These are phyloP conservation scores for Linnemannia zychae DNA, from an alignment of 192 early-diverging fungal genomes.

Conservation along the genomic window DNA sequence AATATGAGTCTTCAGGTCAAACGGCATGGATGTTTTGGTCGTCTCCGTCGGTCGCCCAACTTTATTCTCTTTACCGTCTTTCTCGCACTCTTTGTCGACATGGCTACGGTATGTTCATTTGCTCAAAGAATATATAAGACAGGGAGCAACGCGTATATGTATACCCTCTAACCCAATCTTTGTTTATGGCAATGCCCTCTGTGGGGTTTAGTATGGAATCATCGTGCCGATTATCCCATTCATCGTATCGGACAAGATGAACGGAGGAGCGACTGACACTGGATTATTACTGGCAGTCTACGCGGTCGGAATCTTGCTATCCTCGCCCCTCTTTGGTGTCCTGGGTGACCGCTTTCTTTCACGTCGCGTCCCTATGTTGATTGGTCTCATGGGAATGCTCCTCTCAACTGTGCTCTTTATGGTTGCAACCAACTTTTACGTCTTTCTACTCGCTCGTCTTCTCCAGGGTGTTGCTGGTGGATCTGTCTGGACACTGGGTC, in stretches of 20 bases:
- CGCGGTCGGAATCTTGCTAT: conserved; percentile 72
- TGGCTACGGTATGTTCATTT: conserved; percentile 34
- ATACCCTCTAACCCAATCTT: not conserved
- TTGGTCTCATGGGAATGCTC: conserved; percentile 73
- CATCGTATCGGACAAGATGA: conserved; percentile 70
- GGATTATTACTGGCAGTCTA: conserved; percentile 74
- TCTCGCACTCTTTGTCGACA: conserved; percentile 47
- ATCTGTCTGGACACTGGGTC: conserved; percentile 77
- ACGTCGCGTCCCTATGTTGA: conserved; percentile 74
- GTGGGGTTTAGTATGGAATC: conserved; percentile 71
- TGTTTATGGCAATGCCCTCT: not conserved
- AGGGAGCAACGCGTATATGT: not conserved
- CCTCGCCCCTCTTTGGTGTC: conserved; percentile 74
- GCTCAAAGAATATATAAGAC: not conserved
- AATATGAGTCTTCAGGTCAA: conserved; percentile 21
- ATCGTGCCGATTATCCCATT: conserved; percentile 81
- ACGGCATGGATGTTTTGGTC: conserved; percentile 29
- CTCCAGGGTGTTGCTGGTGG: conserved; percentile 81
- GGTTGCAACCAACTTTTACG: conserved; percentile 70
- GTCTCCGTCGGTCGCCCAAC: conserved; percentile 40
- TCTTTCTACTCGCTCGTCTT: conserved; percentile 75
- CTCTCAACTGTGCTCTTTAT: conserved; percentile 75
- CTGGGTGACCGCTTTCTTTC: conserved; percentile 77
- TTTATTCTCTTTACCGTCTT: conserved; percentile 53
- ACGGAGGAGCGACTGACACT: conserved; percentile 68